Evolutionary conservation across 345 rosid species (phyloP).

Genomic region (Lagerstroemia speciosa): DNA sequence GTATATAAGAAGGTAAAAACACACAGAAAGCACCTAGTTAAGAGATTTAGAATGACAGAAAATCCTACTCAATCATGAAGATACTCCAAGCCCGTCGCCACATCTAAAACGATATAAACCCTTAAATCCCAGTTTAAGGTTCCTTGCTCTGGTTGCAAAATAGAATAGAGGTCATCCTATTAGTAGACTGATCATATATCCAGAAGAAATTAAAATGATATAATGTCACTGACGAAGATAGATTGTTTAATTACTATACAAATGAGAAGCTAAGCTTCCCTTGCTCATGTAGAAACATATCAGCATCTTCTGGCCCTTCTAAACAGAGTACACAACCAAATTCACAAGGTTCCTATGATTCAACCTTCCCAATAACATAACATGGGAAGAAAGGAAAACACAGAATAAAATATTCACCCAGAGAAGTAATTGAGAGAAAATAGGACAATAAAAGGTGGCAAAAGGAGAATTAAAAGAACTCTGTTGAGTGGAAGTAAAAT

Average conservation of each 20-base stretch:
- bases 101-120: constrained; percentile 74
- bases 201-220: not conserved
- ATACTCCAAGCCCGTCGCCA: constrained; percentile 94
- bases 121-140: constrained; percentile 80
- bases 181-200: not conserved
- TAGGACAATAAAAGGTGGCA: not conserved
- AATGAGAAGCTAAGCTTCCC: constrained; percentile 93
- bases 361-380: constrained; percentile 88
- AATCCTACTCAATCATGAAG: constrained; percentile 91
- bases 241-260: constrained; percentile 57
- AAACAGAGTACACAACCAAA: constrained; percentile 91
- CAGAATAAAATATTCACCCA: not conserved
- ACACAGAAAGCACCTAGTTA: not conserved
- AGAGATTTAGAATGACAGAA: not conserved
- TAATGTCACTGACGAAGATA: constrained; percentile 7
- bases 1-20: constrained; percentile 4
- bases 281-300: constrained; percentile 90
- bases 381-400: constrained; percentile 34
- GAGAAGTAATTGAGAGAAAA: not conserved
- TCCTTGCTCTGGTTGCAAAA: constrained; percentile 45
- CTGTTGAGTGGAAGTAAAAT: not conserved
- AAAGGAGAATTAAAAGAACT: not conserved
- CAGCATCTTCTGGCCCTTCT: constrained; percentile 91
- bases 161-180: constrained; percentile 7
- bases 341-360: constrained; percentile 95